Percentiles rank a stretch among this genome's conserved stretches.
These are phyloP conservation scores for Picocystis salinarum DNA, from an alignment of 139 green algal species.

Conservation along the genomic window DNA sequence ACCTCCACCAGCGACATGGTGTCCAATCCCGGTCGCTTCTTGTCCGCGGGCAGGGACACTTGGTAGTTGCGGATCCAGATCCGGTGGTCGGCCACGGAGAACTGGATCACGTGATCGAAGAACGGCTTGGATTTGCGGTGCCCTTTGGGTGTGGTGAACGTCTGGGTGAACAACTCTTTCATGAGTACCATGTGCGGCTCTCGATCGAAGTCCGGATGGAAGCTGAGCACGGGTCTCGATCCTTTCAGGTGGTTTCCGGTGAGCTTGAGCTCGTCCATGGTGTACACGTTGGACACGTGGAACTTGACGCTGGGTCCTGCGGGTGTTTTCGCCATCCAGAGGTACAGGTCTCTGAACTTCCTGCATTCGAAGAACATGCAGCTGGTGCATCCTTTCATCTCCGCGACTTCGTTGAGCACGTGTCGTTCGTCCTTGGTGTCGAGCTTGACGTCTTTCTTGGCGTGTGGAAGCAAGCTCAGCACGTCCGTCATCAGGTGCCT, in stretches of 20 bases:
- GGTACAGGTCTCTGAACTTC: constrained; percentile 90
- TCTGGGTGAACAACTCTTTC: constrained; percentile 26
- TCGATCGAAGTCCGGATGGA: constrained; percentile 62
- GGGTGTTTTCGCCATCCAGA: constrained; percentile 83
- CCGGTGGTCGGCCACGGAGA: constrained; percentile 60
- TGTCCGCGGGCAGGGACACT: constrained; percentile 17
- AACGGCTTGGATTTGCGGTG: constrained; percentile 92
- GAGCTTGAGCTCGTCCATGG: constrained; percentile 93
- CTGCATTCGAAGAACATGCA: constrained; percentile 87
- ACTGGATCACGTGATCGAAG: constrained; percentile 85
- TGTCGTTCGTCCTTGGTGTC: constrained; percentile 66
- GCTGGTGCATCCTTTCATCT: constrained; percentile 75
- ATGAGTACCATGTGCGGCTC: constrained; percentile 53
- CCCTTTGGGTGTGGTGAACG: constrained; percentile 64
- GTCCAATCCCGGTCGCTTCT: constrained; percentile 7
- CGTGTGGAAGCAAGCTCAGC: constrained; percentile 67
- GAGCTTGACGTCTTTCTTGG: constrained; percentile 90
- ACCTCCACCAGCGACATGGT: constrained; percentile 31
- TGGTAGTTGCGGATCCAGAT: constrained; percentile 99
- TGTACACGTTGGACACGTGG: constrained; percentile 85
- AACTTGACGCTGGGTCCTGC: constrained; percentile 88
- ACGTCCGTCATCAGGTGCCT: constrained; percentile 89
- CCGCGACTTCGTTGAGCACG: constrained; percentile 85
- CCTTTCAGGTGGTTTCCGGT: constrained; percentile 94
- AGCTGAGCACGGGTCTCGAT: constrained; percentile 55